Evolutionary conservation across 2,329 filamentous ascomycete species (phyloP), one percentile per base, ranked within the genome.

Genomic region (Sarocladium brachiariae): DNA sequence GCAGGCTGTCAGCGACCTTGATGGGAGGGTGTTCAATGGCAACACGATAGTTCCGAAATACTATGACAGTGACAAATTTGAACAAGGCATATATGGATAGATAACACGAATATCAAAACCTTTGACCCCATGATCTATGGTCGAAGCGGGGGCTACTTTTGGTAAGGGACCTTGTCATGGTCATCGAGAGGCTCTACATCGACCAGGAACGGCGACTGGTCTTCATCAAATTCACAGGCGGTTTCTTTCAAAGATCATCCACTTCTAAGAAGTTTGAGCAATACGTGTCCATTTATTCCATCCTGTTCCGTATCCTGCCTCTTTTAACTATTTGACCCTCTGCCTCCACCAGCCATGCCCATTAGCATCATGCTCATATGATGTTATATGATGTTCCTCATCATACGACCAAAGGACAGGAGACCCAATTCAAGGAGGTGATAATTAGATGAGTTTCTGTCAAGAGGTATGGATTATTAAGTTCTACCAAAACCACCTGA

Each of bases 151-250:
- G n/a, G n/a, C n/a, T n/a, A n/a, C n/a, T n/a, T n/a, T n/a, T n/a
- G n/a, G n/a, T n/a, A n/a, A n/a, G n/a, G n/a, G n/a, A n/a, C n/a
- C n/a, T n/a, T n/a, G n/a, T n/a, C n/a, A n/a, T n/a, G n/a, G n/a
- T n/a, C 39, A 86, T 96, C 5, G 87, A 95, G 66, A 76, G 89
- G 57, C 74, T 96, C 16, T 85, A 84, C 61, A 84, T 96, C 52
- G 81, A 88, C 61, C 73, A 81, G 39, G 71, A 77, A 56, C 74
- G 73, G 46, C 69, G 73, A 11, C 80, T 83, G 50, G 93, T 99
- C 4, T 97, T 96, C 66, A 89, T 99, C 65, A 89, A 95, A 65
- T 99, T 97, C 63, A 92, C 88, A 2, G 87, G n/a, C n/a, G n/a
- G n/a, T n/a, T n/a, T n/a, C n/a, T n/a, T n/a, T n/a, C n/a, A n/a